phyloP scores from a whole-genome alignment of 73 alveolate species.

The Tetrahymena elliotti region DNA sequence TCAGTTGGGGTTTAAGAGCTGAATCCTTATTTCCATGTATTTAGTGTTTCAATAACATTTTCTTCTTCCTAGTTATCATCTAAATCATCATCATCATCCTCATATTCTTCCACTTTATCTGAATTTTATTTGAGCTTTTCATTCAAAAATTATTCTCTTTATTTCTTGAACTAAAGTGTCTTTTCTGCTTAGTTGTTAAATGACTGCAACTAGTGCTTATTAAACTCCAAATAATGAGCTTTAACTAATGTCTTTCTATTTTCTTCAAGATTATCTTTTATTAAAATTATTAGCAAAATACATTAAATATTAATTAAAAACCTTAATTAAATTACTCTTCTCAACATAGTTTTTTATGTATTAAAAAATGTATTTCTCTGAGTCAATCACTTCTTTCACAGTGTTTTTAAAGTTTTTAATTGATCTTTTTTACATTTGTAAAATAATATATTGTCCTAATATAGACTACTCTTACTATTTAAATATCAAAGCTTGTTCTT shows the following conservation, averaged over 20 bases:
- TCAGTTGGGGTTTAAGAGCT: neutral
- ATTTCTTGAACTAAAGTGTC: neutral
- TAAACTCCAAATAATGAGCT: neutral
- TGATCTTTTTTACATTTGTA: neutral
- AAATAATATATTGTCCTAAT: neutral
- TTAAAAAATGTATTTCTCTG: neutral
- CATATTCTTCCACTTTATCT: neutral
- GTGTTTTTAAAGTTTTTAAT: neutral
- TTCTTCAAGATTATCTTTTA: neutral
- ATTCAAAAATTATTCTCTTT: neutral
- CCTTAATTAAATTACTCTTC: neutral
- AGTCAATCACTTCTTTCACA: neutral
- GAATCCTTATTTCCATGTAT: neutral
- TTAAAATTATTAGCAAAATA: no score
- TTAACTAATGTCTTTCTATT: neutral
- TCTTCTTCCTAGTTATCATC: neutral
- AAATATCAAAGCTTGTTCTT: neutral
- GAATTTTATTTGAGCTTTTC: neutral
- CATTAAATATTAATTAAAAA: neutral
- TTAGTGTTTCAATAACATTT: neutral
- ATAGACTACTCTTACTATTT: neutral
- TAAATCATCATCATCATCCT: neutral
- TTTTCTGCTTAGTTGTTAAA: neutral
- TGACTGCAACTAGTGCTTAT: neutral
- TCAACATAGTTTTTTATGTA: neutral